Percentiles rank a stretch among this genome's conserved stretches.
Conservation (phyloP, 177 flowering plant species). For the Vitis hybrid region DNA sequence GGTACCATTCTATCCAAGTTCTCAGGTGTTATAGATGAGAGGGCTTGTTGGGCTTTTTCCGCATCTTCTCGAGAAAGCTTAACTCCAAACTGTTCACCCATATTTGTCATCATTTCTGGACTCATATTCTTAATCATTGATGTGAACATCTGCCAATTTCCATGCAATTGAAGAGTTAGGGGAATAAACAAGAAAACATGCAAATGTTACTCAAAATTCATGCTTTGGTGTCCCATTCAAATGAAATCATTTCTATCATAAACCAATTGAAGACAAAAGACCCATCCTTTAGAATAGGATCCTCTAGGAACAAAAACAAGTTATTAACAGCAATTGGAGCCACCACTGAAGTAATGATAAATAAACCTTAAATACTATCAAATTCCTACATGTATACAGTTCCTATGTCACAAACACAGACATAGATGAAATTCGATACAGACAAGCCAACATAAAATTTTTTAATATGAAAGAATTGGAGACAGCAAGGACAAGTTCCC, state of each 20-base stretch:
- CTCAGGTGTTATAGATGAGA: constrained; percentile 90
- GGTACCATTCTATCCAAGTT: constrained; percentile 89
- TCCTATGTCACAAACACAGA: no score
- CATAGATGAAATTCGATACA: no score
- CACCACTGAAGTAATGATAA: no score
- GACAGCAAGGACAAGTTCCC: no score
- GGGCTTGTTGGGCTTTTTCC: constrained; percentile 89
- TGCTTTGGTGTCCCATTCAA: background rate
- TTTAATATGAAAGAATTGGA: no score
- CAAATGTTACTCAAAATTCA: background rate
- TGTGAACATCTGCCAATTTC: constrained; percentile 66
- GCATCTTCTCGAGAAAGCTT: constrained; percentile 91
- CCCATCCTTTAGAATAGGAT: no score
- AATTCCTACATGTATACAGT: no score
- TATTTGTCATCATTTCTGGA: constrained; percentile 95
- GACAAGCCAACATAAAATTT: no score
- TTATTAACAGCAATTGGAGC: no score
- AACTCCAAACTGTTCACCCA: constrained; percentile 90
- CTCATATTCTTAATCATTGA: constrained; percentile 90
- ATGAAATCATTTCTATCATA: background rate
- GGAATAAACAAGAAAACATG: background rate
- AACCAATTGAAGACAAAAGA: background rate
- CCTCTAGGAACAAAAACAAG: no score
- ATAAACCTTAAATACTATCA: no score
- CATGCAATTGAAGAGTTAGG: constrained; percentile 5